Evolutionary conservation across 768 basidiomycete genomes (phyloP), one percentile per base, ranked within the genome.

Genomic region (Xanthoconium purpureum): DNA sequence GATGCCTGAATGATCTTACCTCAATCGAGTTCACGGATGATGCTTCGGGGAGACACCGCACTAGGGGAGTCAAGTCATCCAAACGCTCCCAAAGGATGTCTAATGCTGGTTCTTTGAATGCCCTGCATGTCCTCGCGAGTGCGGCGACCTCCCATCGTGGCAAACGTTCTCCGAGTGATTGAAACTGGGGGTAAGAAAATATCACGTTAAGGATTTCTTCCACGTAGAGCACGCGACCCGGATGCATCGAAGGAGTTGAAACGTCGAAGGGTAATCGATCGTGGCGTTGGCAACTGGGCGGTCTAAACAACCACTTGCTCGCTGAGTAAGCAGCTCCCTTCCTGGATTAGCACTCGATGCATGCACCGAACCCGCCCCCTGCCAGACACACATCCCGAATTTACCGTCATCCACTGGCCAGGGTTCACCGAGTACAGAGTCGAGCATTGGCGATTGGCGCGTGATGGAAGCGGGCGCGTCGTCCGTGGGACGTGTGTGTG

Each of bases 341-440:
- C 30, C 3, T n/a, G 13, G 8, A 15, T 14, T 20, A 5, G 0
- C 13, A 7, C 37, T 58, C 56, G 48, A 70, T 71, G 75, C 60
- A 78, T 78, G 76, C 71, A 58, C 64, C 67, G 61, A 55, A 69
- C 65, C 52, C 65, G 59, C 52, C 77, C 78, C 45, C 65, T 80
- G 29, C 67, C 65, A 36, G 68, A 71, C 56, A 67, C 68, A 43
- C 70, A 77, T 46, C 85, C 85, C 49, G 80, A 88, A 63, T 75
- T 88, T 57, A 73, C 74, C 8, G 63, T 86, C 39, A 63, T 78
- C 44, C 68, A 76, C 37, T 74, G 69, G 58, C 73, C 75, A 38
- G 79, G 76, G 17, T 84, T 75, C 65, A 73, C 72, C 47, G 87
- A 90, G 66, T 88, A 85, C 56, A 77, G 82, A 49, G 75, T 89